Evolutionary conservation across 2,329 filamentous ascomycete species (phyloP).

Genomic region (Phialophora chinensis): DNA sequence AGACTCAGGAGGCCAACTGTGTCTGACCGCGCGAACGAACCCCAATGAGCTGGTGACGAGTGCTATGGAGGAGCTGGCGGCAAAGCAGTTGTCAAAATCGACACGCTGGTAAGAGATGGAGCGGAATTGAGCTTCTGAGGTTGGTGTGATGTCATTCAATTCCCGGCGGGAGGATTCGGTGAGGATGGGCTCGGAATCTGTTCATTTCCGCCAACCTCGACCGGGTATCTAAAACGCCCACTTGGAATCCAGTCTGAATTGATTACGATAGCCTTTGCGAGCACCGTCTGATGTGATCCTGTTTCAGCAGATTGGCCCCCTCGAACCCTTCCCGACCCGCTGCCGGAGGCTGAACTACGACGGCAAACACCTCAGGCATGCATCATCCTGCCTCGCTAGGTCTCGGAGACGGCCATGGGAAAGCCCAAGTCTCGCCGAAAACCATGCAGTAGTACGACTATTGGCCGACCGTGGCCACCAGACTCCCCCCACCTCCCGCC

Average conservation of each 20-base stretch:
- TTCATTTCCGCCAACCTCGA: not conserved
- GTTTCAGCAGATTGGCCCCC: not conserved
- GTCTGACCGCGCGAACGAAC: not conserved
- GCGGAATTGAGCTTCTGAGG: not conserved
- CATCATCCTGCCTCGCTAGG: not conserved
- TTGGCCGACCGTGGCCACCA: conserved; percentile 8
- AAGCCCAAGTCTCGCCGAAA: not conserved
- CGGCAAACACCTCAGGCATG: not conserved
- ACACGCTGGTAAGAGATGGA: not conserved
- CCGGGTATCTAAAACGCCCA: not conserved
- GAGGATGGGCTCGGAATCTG: not conserved
- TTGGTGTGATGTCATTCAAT: not conserved
- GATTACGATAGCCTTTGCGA: conserved; percentile 31
- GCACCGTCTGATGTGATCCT: conserved; percentile 7
- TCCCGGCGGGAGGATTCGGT: not conserved
- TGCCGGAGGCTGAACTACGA: not conserved
- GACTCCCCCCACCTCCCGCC: conserved; percentile 13
- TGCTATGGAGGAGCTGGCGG: not conserved
- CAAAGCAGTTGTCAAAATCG: not conserved
- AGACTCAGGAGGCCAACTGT: not conserved
- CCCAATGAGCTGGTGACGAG: not conserved
- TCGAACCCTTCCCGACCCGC: not conserved
- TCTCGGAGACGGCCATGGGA: not conserved
- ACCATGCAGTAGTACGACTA: not conserved
- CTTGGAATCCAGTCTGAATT: not conserved